A percentile compares a stretch with the other conserved stretches of the same genome.
Evolutionary conservation across 164 flowering plant genomes (phyloP).

Genomic region (Buxus sempervirens): DNA sequence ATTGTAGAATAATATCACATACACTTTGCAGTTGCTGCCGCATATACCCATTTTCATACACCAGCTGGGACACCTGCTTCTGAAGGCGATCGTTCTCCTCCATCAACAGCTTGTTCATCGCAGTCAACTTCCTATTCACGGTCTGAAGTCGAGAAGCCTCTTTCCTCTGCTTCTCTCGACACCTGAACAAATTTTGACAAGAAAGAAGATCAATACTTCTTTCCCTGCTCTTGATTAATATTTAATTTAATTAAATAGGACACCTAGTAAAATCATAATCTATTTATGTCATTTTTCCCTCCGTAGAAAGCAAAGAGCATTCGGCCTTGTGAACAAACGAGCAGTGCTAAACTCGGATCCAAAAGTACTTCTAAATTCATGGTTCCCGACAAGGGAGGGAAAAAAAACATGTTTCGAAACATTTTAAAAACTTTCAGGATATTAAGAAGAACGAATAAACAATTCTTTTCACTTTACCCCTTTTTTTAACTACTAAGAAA

Average conservation of each 20-base stretch:
- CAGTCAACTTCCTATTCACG: constrained; percentile 66
- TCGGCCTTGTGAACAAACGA: not conserved
- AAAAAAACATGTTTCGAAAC: too few relatives aligned
- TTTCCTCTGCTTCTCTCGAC: constrained; percentile 80
- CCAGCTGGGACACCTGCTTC: constrained; percentile 82
- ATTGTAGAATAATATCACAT: constrained; percentile 5
- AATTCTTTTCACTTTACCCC: too few relatives aligned
- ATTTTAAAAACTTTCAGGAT: too few relatives aligned
- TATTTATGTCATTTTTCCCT: not conserved
- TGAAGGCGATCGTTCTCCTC: constrained; percentile 81
- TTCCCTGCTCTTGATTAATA: not conserved
- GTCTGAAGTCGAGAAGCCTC: constrained; percentile 73
- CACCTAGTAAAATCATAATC: not conserved
- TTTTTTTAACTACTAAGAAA: too few relatives aligned
- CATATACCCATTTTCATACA: constrained; percentile 73
- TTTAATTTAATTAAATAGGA: too few relatives aligned
- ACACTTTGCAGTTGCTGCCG: constrained; percentile 61
- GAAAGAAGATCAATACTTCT: not conserved
- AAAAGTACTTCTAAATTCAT: too few relatives aligned
- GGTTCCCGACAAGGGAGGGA: too few relatives aligned
- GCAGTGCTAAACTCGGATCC: too few relatives aligned
- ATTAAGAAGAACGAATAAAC: not conserved
- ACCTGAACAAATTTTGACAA: constrained; percentile 34
- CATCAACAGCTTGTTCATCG: constrained; percentile 83
- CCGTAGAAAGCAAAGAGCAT: not conserved